Conservation (phyloP, 1,284 basidiomycete genomes). For the Cryptococcus wingfieldii region DNA sequence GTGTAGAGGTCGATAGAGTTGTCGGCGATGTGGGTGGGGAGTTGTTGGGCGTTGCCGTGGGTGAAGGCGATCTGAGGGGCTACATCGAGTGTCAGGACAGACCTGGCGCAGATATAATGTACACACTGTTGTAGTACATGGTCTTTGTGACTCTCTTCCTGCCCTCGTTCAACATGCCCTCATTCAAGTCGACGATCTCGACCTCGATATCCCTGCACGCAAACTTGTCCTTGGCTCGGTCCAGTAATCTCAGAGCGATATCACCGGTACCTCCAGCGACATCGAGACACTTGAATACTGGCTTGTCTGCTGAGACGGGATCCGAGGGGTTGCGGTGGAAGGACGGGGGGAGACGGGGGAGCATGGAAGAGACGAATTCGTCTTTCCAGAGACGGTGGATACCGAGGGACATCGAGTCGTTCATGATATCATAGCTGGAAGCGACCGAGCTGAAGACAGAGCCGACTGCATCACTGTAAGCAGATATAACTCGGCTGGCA, state of each 20-base stretch:
- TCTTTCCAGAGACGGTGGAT: conserved; percentile 98
- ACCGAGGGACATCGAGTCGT: conserved; percentile 95
- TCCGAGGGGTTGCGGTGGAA: conserved; percentile 32
- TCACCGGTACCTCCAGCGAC: conserved; percentile 98
- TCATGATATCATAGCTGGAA: conserved; percentile 96
- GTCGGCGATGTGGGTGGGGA: conserved; percentile 61
- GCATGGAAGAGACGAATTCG: conserved; percentile 72
- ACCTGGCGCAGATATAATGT: neutral
- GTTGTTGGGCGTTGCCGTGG: conserved; percentile 86
- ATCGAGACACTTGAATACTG: conserved; percentile 71
- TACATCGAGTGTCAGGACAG: conserved; percentile 39
- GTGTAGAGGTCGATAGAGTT: conserved; percentile 94
- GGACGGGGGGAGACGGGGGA: conserved; percentile 56
- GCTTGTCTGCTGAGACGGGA: conserved; percentile 30
- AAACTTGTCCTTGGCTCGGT: conserved; percentile 83
- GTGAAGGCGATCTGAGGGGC: conserved; percentile 91
- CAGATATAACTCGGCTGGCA: conserved; percentile 77
- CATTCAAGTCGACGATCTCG: conserved; percentile 91
- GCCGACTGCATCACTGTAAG: conserved; percentile 58
- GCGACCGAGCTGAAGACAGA: conserved; percentile 95
- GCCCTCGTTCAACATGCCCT: conserved; percentile 91
- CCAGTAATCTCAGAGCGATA: conserved; percentile 89
- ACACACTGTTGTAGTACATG: conserved; percentile 92
- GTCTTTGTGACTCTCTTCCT: conserved; percentile 86
- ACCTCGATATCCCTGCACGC: conserved; percentile 84